Evolutionary conservation across 306 rosid genomes (phyloP).

Genomic region (Sechiopsis laciniata): DNA sequence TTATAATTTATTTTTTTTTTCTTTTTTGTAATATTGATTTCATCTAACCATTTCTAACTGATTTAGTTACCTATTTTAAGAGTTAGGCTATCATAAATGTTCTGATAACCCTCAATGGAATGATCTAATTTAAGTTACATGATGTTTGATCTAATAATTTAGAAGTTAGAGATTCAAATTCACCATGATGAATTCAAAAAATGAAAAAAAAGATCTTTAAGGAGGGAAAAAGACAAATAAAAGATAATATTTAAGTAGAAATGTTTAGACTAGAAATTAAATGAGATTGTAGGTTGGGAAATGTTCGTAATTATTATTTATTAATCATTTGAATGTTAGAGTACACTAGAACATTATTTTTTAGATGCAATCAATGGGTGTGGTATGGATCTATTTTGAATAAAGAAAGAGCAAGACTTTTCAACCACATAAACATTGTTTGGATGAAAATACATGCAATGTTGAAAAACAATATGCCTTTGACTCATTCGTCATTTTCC

Average conservation of each 20-base stretch:
- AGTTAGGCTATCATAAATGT: not conserved
- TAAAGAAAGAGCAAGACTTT: constrained; percentile 7
- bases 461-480: not conserved
- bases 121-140: no score
- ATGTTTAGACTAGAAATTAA: not conserved
- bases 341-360: not conserved
- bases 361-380: not conserved
- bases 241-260: not conserved
- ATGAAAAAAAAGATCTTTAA: no score
- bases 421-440: constrained; percentile 8
- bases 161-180: no score
- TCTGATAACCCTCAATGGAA: not conserved
- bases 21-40: not conserved
- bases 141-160: no score
- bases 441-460: constrained; percentile 14
- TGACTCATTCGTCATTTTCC: not conserved
- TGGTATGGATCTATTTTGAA: not conserved
- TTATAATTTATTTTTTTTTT: no score
- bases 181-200: no score
- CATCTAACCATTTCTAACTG: not conserved
- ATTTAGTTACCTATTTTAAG: not conserved
- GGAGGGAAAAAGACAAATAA: not conserved
- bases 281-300: not conserved
- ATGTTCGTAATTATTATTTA: constrained; percentile 3
- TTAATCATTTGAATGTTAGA: not conserved